These are phyloP conservation scores for Larix kaempferi DNA, from an alignment of 75 land plant species.

Conservation along the genomic window DNA sequence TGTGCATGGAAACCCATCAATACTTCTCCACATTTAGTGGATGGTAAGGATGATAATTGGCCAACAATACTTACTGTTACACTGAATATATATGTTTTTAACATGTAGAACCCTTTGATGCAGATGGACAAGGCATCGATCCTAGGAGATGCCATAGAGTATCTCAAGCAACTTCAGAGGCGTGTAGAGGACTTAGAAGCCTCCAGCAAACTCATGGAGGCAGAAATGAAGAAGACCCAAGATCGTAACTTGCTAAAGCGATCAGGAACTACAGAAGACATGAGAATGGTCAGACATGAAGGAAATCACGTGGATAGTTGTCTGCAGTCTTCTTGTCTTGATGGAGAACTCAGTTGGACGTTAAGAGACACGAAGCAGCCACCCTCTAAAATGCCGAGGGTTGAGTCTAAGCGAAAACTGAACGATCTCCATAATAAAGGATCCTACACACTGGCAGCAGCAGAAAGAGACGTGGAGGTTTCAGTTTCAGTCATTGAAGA, in stretches of 20 bases:
- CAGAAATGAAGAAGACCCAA: constrained; percentile 16
- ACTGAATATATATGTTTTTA: too few species aligned
- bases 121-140: constrained; percentile 74
- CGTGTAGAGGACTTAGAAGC: constrained; percentile 72
- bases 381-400: background rate
- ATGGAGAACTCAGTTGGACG: background rate
- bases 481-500: constrained; percentile 24
- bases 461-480: constrained; percentile 36
- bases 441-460: constrained; percentile 10
- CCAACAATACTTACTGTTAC: too few species aligned
- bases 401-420: background rate
- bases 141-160: constrained; percentile 69
- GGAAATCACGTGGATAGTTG: background rate
- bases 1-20: too few species aligned
- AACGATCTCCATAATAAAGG: constrained; percentile 11
- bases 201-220: constrained; percentile 20
- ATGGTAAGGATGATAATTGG: too few species aligned
- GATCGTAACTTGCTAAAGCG: background rate
- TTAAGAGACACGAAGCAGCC: background rate
- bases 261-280: background rate
- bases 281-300: background rate
- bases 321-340: background rate
- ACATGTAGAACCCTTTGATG: background rate
- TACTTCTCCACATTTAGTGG: too few species aligned
- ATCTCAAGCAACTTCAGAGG: constrained; percentile 61